A percentile compares a stretch with the other conserved stretches of the same genome.
phyloP scores from a whole-genome alignment of 768 basidiomycete genomes.

The Panus rudis region DNA sequence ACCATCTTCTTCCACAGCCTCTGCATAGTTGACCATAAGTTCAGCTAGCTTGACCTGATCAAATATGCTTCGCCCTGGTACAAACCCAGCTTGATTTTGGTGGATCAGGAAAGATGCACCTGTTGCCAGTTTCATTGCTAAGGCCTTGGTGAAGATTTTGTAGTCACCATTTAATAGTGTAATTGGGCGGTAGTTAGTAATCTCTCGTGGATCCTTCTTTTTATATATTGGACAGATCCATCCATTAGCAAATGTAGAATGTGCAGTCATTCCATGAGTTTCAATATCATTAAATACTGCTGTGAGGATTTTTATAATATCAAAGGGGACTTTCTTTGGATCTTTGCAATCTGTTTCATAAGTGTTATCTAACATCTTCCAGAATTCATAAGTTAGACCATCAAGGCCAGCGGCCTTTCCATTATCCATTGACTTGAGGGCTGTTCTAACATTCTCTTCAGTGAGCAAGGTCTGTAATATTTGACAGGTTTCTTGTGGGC shows the following conservation, averaged over 20 bases:
- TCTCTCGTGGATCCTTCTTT: constrained; percentile 7
- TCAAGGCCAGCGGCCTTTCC: constrained; percentile 6
- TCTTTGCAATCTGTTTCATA: background rate
- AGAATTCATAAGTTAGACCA: constrained; percentile 6
- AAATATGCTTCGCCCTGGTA: constrained; percentile 9
- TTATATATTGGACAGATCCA: constrained; percentile 16
- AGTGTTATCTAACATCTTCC: constrained; percentile 1
- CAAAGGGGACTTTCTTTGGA: too few species aligned
- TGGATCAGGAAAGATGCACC: constrained; percentile 5
- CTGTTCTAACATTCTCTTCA: background rate
- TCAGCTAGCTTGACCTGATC: constrained; percentile 11
- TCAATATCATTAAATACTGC: constrained; percentile 1
- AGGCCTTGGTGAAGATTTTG: constrained; percentile 12
- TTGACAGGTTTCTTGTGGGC: too few species aligned
- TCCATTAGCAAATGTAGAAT: constrained; percentile 5
- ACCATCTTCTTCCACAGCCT: constrained; percentile 13
- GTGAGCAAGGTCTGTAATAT: too few species aligned
- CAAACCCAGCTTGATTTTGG: constrained; percentile 15
- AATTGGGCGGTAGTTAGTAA: constrained; percentile 17
- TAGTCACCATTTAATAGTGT: constrained; percentile 16
- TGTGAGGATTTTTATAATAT: background rate
- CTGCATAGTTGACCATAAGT: constrained; percentile 9
- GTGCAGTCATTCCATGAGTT: background rate
- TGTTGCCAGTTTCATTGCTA: constrained; percentile 4
- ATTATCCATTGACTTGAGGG: background rate